Evolutionary conservation across 257 asterid genomes (phyloP).

Genomic region (Petunia secreta): DNA sequence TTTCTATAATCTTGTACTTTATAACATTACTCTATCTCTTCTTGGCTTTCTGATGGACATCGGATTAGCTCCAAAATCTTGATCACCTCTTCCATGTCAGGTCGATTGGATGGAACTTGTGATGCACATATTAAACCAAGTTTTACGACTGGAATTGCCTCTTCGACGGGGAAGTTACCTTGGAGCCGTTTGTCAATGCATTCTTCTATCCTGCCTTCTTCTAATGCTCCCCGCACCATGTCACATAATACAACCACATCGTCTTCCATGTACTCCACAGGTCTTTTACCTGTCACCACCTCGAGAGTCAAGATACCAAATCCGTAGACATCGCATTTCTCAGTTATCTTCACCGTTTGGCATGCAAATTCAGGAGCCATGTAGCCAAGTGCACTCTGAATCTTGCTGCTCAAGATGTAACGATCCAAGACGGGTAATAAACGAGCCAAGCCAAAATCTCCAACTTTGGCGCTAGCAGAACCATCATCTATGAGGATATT

Average conservation of each 20-base stretch:
- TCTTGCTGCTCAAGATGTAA: slow-evolving; percentile 73
- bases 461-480: slow-evolving; percentile 66
- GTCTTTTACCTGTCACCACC: slow-evolving; percentile 72
- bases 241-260: slow-evolving; percentile 81
- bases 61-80: slow-evolving; percentile 69
- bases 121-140: slow-evolving; percentile 83
- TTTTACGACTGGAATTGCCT: slow-evolving; percentile 74
- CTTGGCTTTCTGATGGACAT: slow-evolving; percentile 55
- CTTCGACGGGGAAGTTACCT: slow-evolving; percentile 61
- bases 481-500: slow-evolving; percentile 54
- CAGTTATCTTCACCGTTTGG: slow-evolving; percentile 78
- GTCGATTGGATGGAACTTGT: slow-evolving; percentile 84
- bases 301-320: slow-evolving; percentile 74
- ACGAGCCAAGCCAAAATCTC: slow-evolving; percentile 75
- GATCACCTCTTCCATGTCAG: slow-evolving; percentile 85
- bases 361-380: slow-evolving; percentile 92
- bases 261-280: slow-evolving; percentile 86
- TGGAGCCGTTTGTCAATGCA: slow-evolving; percentile 59
- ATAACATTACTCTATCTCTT: slow-evolving; percentile 47
- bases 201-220: slow-evolving; percentile 70
- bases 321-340: slow-evolving; percentile 85
- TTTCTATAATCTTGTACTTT: slow-evolving; percentile 28
- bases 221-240: slow-evolving; percentile 74
- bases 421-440: slow-evolving; percentile 66
- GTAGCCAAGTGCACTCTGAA: slow-evolving; percentile 87